Evolutionary conservation across 306 rosid genomes (phyloP).

Genomic region (Prunus armeniaca): DNA sequence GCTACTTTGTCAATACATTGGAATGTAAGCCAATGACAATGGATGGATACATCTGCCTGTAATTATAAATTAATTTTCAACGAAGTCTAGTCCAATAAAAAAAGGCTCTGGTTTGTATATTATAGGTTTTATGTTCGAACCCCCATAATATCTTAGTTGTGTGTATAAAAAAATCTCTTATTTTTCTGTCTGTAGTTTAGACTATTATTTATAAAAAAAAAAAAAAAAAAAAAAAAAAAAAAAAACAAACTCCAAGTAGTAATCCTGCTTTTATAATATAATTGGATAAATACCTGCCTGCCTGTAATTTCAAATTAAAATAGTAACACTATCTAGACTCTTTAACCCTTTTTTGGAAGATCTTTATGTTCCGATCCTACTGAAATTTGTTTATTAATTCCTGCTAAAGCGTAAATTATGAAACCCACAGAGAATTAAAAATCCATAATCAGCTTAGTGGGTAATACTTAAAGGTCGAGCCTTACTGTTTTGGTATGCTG

Average conservation of each 20-base stretch:
- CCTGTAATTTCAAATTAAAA: not conserved
- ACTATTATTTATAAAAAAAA: too few species aligned
- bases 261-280: not conserved
- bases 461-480: not conserved
- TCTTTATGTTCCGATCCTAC: not conserved
- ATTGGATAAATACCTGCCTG: not conserved
- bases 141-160: rapidly evolving
- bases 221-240: too few species aligned
- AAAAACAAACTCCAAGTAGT: not conserved
- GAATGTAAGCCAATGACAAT: not conserved
- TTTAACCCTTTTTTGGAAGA: not conserved
- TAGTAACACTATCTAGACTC: not conserved
- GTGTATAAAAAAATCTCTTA: too few species aligned
- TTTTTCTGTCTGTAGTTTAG: too few species aligned
- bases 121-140: too few species aligned
- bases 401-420: not conserved
- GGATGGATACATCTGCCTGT: not conserved
- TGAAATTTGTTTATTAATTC: not conserved
- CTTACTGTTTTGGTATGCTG: not conserved
- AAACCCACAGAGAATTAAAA: not conserved
- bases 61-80: not conserved
- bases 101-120: rapidly evolving
- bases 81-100: rapidly evolving
- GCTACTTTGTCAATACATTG: not conserved
- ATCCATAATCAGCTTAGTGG: not conserved